Evolutionary conservation across 106 monocot genomes (phyloP).

Genomic region (Agapanthus africanus): DNA sequence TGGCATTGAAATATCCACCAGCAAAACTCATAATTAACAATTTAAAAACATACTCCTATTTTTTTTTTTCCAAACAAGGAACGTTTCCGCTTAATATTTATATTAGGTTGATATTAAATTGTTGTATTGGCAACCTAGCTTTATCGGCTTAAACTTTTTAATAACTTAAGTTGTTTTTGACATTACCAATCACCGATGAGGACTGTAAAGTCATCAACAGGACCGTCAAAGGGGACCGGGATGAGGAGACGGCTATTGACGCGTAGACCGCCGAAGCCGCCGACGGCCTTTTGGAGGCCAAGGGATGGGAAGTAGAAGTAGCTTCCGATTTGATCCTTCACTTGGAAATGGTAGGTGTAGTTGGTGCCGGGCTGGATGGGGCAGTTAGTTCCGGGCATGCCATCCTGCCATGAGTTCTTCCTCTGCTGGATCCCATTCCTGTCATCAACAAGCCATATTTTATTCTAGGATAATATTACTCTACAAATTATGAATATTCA

Average conservation of each 20-base stretch:
- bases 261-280: constrained; percentile 33
- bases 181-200: constrained; percentile 47
- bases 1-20: too few relatives aligned
- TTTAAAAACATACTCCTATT: too few relatives aligned
- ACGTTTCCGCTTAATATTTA: too few relatives aligned
- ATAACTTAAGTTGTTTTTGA: too few relatives aligned
- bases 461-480: too few relatives aligned
- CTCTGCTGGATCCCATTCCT: constrained; percentile 82
- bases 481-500: too few relatives aligned
- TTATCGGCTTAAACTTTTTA: too few relatives aligned
- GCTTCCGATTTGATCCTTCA: constrained; percentile 50
- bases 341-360: constrained; percentile 43
- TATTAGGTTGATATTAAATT: too few relatives aligned
- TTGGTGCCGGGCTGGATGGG: constrained; percentile 38
- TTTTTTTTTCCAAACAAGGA: too few relatives aligned
- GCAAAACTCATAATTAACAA: too few relatives aligned
- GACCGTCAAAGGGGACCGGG: constrained; percentile 41
- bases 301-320: constrained; percentile 50
- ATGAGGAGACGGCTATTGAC: constrained; percentile 42
- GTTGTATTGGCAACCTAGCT: too few relatives aligned
- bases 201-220: constrained; percentile 35
- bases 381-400: constrained; percentile 43
- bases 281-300: constrained; percentile 40
- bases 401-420: constrained; percentile 75
- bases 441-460: neutral